Conservation (phyloP, 2,329 filamentous ascomycete species). For the Aspergillus viridinutans region DNA sequence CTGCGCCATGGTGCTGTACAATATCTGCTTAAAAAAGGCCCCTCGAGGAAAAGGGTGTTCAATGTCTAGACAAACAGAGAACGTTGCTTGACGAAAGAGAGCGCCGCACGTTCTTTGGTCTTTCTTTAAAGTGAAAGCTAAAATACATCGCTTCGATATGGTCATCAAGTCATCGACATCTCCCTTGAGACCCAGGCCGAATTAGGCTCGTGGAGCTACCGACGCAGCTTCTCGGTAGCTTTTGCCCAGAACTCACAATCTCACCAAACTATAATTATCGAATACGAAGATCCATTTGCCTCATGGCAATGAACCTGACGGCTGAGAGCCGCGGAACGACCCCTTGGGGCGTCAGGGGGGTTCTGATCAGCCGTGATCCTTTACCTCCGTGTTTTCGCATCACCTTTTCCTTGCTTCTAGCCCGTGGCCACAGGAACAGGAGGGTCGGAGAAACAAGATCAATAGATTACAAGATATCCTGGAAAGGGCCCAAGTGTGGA, state of each 20-base stretch:
- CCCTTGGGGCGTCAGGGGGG: not conserved
- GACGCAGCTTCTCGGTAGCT: not conserved
- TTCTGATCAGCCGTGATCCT: not conserved
- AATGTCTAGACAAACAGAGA: not conserved
- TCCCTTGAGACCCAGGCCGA: not conserved
- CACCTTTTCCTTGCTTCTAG: not conserved
- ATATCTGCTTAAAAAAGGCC: constrained; percentile 2
- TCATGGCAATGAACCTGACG: not conserved
- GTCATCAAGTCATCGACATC: not conserved
- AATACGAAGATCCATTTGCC: not conserved
- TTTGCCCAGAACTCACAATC: not conserved
- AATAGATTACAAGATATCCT: not conserved
- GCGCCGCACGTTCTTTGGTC: not conserved
- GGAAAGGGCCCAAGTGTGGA: not conserved
- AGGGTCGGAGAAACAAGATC: not conserved
- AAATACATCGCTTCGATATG: not conserved
- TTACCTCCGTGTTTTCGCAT: not conserved
- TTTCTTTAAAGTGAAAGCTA: not conserved
- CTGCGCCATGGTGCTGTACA: constrained; percentile 22
- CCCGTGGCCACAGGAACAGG: not conserved
- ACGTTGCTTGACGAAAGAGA: not conserved
- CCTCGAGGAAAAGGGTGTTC: not conserved
- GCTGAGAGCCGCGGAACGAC: not conserved
- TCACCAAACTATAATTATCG: not conserved
- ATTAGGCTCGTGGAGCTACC: not conserved